phyloP scores from a whole-genome alignment of 2,329 filamentous ascomycete species.

The Hortaea sp. region DNA sequence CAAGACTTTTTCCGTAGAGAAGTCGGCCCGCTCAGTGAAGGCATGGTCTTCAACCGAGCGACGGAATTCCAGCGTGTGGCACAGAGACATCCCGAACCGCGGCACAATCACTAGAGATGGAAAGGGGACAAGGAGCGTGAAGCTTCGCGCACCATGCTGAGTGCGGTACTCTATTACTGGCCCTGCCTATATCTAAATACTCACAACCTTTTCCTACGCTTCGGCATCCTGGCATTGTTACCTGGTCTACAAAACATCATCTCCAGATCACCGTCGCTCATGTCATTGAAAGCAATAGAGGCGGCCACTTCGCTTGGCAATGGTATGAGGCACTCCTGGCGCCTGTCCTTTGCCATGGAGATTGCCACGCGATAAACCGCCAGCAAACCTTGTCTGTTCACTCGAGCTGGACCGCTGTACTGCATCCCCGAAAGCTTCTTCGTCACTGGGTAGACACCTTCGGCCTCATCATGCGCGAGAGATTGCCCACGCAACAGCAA shows the following conservation, averaged over 20 bases:
- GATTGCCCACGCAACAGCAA: neutral
- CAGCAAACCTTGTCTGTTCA: neutral
- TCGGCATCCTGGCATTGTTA: too few relatives aligned
- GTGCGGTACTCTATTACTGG: too few relatives aligned
- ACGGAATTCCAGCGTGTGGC: slow-evolving; percentile 19
- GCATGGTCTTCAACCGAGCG: slow-evolving; percentile 21
- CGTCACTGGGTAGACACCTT: neutral
- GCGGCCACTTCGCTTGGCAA: neutral
- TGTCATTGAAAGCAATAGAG: neutral
- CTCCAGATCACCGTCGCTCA: neutral
- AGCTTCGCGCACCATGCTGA: too few relatives aligned
- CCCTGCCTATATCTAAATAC: too few relatives aligned
- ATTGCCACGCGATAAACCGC: neutral
- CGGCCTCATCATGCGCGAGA: neutral
- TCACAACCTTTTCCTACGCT: too few relatives aligned
- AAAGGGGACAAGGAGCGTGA: neutral
- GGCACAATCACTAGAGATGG: slow-evolving; percentile 18
- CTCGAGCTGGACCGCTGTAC: neutral
- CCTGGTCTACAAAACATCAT: neutral
- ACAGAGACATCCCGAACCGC: slow-evolving; percentile 15
- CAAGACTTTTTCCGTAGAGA: slow-evolving; percentile 22
- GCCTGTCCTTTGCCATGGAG: neutral
- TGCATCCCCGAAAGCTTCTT: neutral
- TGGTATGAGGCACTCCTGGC: neutral
- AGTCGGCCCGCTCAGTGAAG: slow-evolving; percentile 21